Percentiles rank a stretch among this genome's conserved stretches.
These are phyloP conservation scores for Candida jianshihensis DNA, from an alignment of 805 yeast species.

Conservation along the genomic window DNA sequence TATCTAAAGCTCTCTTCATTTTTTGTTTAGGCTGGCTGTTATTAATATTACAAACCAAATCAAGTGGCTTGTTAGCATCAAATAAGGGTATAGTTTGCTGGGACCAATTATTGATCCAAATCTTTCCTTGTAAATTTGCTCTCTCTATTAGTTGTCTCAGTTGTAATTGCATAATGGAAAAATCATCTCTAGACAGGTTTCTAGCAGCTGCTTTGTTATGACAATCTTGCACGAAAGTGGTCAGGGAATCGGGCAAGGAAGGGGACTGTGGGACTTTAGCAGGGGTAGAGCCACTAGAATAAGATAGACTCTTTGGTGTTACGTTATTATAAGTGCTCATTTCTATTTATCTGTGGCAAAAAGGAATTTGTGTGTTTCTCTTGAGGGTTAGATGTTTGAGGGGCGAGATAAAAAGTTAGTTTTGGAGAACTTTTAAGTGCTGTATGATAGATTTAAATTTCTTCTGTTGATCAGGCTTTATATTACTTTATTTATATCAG, in stretches of 20 bases:
- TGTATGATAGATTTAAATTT: no score
- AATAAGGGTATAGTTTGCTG: slow-evolving; percentile 21
- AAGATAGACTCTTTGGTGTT: slow-evolving; percentile 4
- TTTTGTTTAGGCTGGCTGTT: neutral
- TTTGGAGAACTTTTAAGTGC: no score
- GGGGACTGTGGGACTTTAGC: neutral
- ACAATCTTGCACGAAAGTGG: slow-evolving; percentile 17
- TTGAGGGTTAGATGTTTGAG: no score
- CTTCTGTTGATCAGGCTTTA: no score
- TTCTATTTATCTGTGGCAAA: neutral
- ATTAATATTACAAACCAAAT: slow-evolving; percentile 10
- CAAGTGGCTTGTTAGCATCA: slow-evolving; percentile 6
- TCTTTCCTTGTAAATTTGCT: slow-evolving; percentile 18
- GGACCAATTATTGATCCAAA: slow-evolving; percentile 23
- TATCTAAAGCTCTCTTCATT: neutral
- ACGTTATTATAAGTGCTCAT: slow-evolving; percentile 6
- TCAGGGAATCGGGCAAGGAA: slow-evolving; percentile 14
- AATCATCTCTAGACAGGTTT: slow-evolving; percentile 7
- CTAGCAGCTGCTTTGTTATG: slow-evolving; percentile 13
- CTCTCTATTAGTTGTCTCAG: slow-evolving; percentile 20
- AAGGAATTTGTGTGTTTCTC: no score
- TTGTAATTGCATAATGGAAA: slow-evolving; percentile 17
- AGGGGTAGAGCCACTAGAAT: neutral
- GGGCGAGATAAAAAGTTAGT: no score
- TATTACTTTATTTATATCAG: no score